Evolutionary conservation across 176 grass and related monocot genomes (phyloP).

Genomic region (Carex parvula): DNA sequence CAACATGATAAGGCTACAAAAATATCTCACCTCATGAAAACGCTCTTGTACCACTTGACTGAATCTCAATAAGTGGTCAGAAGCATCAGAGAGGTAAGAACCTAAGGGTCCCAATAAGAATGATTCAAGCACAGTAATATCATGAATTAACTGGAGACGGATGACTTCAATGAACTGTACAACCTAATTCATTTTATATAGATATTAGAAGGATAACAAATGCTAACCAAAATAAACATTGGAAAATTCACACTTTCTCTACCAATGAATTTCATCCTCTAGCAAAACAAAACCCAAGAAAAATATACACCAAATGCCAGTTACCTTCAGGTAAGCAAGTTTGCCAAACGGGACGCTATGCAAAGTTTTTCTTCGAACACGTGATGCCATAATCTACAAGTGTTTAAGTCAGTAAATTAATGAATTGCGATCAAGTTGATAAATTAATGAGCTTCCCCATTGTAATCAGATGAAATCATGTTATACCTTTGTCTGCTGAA

Average conservation of each 20-base stretch:
- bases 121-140: constrained; percentile 6
- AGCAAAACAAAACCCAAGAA: not conserved
- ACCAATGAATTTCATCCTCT: not conserved
- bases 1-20: not conserved
- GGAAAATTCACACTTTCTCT: not conserved
- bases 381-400: constrained; percentile 68
- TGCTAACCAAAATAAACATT: not conserved
- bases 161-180: constrained; percentile 2
- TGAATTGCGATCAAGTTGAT: constrained; percentile 11
- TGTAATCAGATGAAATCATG: constrained; percentile 27
- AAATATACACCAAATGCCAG: constrained; percentile 6
- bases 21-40: constrained; percentile 15
- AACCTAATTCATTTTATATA: constrained; percentile 16
- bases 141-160: constrained; percentile 13
- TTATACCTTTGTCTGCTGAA: constrained; percentile 78
- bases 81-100: constrained; percentile 15
- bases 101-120: not conserved
- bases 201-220: not conserved
- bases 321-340: constrained; percentile 23
- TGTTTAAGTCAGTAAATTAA: constrained; percentile 24
- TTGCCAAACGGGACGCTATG: constrained; percentile 11
- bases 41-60: not conserved
- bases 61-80: constrained; percentile 2
- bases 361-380: constrained; percentile 45
- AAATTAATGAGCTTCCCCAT: not conserved